Percentiles rank a stretch among this genome's conserved stretches.
These are phyloP conservation scores for Trametes versicolor DNA, from an alignment of 1,284 basidiomycete species.

Conservation along the genomic window DNA sequence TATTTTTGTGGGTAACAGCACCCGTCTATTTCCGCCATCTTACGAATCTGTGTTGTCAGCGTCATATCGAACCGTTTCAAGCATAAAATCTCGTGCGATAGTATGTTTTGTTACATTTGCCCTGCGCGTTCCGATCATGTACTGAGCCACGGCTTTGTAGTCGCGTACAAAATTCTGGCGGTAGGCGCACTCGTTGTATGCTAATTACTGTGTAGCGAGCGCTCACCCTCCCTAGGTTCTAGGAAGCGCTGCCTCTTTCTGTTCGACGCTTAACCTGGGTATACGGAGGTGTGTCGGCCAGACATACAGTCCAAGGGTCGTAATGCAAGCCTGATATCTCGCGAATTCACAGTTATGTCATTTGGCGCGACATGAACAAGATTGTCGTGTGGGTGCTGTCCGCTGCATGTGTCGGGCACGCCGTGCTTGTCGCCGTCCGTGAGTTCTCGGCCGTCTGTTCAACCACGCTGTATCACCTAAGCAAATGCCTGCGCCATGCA, in stretches of 20 bases:
- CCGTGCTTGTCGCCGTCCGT: slow-evolving; percentile 27
- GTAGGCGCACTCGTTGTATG: neutral
- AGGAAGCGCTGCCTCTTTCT: slow-evolving; percentile 26
- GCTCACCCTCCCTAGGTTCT: slow-evolving; percentile 9
- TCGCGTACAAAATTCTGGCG: slow-evolving; percentile 24
- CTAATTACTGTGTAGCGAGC: too few relatives aligned
- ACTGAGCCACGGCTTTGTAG: neutral
- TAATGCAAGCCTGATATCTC: neutral
- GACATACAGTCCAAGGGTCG: neutral
- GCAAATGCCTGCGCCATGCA: neutral
- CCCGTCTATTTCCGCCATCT: neutral
- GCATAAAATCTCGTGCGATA: slow-evolving; percentile 19
- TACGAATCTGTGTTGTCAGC: slow-evolving; percentile 1
- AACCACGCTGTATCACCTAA: neutral
- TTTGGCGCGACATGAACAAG: slow-evolving; percentile 32
- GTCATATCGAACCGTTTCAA: slow-evolving; percentile 19
- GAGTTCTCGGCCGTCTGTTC: neutral
- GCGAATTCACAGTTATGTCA: slow-evolving; percentile 23
- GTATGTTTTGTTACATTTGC: slow-evolving; percentile 6
- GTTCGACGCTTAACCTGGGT: slow-evolving; percentile 29
- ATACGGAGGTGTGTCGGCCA: slow-evolving; percentile 20
- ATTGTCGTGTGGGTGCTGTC: slow-evolving; percentile 22
- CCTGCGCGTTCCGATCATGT: too few relatives aligned
- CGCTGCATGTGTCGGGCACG: slow-evolving; percentile 22
- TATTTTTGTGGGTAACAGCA: slow-evolving; percentile 20